Conservation (phyloP, 2,329 filamentous ascomycete species). For the Chaetothyriales sp. region DNA sequence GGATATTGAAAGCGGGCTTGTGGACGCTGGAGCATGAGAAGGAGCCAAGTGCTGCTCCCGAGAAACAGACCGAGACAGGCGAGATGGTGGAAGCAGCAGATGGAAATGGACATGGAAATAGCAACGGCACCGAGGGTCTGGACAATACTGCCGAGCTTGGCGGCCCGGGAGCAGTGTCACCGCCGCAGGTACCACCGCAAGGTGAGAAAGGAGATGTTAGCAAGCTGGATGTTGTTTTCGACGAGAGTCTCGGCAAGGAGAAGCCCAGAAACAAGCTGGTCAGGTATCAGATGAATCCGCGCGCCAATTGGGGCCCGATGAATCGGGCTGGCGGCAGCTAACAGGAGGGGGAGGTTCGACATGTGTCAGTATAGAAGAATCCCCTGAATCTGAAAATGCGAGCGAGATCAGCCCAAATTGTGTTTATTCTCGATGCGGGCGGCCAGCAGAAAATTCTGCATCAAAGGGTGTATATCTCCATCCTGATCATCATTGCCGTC, state of each 20-base stretch:
- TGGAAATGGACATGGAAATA: constrained; percentile 2
- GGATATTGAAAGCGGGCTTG: constrained; percentile 30
- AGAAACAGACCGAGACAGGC: constrained; percentile 15
- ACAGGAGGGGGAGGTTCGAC: no score
- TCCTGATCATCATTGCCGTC: neutral
- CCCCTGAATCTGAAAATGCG: neutral
- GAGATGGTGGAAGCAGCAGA: constrained; percentile 7
- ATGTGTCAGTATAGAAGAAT: no score
- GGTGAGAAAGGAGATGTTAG: constrained; percentile 21
- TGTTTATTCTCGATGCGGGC: no score
- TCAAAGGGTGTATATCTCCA: neutral
- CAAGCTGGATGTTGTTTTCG: constrained; percentile 54
- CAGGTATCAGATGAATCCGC: constrained; percentile 78
- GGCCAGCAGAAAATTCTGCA: neutral
- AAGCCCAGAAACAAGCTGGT: constrained; percentile 54
- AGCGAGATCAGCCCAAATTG: no score
- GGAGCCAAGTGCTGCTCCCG: constrained; percentile 7
- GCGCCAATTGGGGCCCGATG: constrained; percentile 89
- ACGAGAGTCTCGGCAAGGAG: constrained; percentile 62
- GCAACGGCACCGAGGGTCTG: neutral
- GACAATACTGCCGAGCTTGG: constrained; percentile 11
- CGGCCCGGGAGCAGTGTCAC: constrained; percentile 8
- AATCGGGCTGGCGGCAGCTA: constrained; percentile 23
- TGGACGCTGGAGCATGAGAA: constrained; percentile 21
- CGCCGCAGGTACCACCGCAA: constrained; percentile 4